Conservation (phyloP, 805 yeast genomes). For the Cyberlindnera maritima region DNA sequence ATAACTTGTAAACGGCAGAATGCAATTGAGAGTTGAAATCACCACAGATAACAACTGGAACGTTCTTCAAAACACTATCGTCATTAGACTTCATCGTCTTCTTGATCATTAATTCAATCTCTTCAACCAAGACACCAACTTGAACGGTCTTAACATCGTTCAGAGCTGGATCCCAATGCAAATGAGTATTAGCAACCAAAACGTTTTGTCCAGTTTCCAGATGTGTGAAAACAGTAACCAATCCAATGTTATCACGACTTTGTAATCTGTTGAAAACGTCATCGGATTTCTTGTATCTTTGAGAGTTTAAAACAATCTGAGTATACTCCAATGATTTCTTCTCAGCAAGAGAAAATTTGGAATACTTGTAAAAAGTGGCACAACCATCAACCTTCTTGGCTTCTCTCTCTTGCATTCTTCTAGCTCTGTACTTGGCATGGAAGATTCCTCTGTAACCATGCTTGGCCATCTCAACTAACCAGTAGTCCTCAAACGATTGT, state of each 20-base stretch:
- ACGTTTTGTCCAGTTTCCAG: conserved; percentile 66
- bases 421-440: conserved; percentile 87
- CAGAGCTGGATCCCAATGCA: conserved; percentile 97
- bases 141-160: conserved; percentile 96
- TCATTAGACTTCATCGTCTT: conserved; percentile 31
- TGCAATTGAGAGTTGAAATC: conserved; percentile 88
- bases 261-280: conserved; percentile 94
- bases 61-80: conserved; percentile 47
- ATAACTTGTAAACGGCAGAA: conserved; percentile 89
- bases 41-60: conserved; percentile 87
- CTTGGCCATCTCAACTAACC: conserved; percentile 71
- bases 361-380: conserved; percentile 81
- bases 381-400: conserved; percentile 96
- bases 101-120: conserved; percentile 65
- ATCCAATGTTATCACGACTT: conserved; percentile 92
- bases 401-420: conserved; percentile 78
- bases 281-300: conserved; percentile 86
- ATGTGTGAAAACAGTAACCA: conserved; percentile 73
- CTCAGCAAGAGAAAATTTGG: conserved; percentile 67
- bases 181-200: conserved; percentile 84
- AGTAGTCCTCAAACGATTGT: conserved; percentile 77
- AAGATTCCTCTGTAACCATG: conserved; percentile 80
- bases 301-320: conserved; percentile 73
- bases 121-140: conserved; percentile 87
- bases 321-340: conserved; percentile 81